Evolutionary conservation across 2,329 filamentous ascomycete genomes (phyloP).

Genomic region (Colletotrichum horii): DNA sequence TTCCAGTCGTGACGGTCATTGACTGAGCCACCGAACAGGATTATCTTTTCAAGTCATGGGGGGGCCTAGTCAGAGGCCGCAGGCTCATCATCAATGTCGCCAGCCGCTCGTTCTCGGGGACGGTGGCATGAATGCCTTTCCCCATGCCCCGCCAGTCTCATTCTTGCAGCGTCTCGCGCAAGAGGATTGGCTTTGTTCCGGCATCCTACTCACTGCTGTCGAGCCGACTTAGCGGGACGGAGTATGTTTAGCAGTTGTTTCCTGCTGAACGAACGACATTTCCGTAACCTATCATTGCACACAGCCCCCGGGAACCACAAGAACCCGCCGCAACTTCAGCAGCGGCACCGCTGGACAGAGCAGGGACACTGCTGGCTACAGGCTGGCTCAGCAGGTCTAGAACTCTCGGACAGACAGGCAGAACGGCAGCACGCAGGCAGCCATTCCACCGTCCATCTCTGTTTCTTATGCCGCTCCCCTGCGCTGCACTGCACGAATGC

Average conservation of each 20-base stretch:
- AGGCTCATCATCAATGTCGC: not conserved
- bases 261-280: not conserved
- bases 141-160: not conserved
- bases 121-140: not conserved
- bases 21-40: not conserved
- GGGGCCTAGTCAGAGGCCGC: not conserved
- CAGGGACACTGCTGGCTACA: constrained; percentile 3
- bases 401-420: not conserved
- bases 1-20: not conserved
- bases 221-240: not conserved
- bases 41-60: too few species aligned
- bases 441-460: not conserved
- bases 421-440: not conserved
- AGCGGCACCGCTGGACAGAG: not conserved
- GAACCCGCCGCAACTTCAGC: not conserved
- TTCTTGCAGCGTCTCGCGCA: constrained; percentile 6
- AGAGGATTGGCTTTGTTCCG: not conserved
- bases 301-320: not conserved
- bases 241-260: not conserved
- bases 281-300: not conserved
- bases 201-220: not conserved
- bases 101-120: not conserved
- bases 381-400: not conserved
- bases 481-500: not conserved
- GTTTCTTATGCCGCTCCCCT: not conserved